Evolutionary conservation across 163 green algal species (phyloP).

Genomic region (Dunaliella salina): DNA sequence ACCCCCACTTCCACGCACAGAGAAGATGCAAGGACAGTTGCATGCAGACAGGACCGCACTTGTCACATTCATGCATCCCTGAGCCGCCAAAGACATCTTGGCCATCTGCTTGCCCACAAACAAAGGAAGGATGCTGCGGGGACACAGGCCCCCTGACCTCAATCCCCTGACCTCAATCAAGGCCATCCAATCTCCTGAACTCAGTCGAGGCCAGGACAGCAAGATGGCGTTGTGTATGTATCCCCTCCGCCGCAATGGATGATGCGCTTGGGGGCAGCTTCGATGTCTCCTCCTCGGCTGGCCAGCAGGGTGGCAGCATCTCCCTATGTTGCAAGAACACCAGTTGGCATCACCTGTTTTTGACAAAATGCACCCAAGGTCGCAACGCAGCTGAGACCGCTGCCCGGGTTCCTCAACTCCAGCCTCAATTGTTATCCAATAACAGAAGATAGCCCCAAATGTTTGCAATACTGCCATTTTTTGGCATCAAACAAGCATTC

Average conservation of each 20-base stretch:
- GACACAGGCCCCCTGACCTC: no score
- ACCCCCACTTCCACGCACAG: no score
- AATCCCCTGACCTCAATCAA: neutral
- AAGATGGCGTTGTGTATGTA: neutral
- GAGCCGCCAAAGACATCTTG: no score
- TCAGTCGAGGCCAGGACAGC: neutral
- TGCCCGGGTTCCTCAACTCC: neutral
- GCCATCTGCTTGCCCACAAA: no score
- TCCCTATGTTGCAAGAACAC: neutral
- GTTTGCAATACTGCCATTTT: neutral
- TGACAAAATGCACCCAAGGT: neutral
- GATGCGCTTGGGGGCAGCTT: neutral
- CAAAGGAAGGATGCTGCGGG: no score
- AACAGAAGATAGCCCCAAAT: neutral
- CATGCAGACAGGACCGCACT: no score
- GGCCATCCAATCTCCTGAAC: no score
- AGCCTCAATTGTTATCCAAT: neutral
- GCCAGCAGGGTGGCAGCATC: neutral
- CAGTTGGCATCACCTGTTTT: neutral
- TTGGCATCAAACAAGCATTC: no score
- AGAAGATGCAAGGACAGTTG: no score
- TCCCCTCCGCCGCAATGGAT: neutral
- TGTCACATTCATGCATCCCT: no score
- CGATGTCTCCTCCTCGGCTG: neutral
- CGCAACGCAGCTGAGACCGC: neutral